Conservation (phyloP, 495 filamentous ascomycete species). For the Penicillium macrosclerotiorum region DNA sequence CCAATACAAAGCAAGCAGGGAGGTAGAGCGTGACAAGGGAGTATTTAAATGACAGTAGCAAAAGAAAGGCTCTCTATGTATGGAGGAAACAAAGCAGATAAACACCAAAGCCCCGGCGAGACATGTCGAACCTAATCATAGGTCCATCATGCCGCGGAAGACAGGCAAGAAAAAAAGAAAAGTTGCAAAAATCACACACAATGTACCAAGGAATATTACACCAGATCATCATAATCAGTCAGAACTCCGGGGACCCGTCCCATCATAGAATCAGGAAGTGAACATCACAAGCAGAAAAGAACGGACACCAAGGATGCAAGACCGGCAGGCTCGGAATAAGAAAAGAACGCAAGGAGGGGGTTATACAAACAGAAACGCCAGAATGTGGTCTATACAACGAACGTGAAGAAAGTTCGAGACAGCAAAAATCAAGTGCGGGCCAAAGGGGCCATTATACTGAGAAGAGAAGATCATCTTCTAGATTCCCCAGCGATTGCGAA, state of each 20-base stretch:
- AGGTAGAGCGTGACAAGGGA: neutral
- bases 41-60: slow-evolving; percentile 14
- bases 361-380: slow-evolving; percentile 24
- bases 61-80: slow-evolving; percentile 12
- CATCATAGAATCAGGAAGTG: slow-evolving; percentile 9
- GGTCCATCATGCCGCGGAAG: too few relatives aligned
- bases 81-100: slow-evolving; percentile 8
- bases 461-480: slow-evolving; percentile 18
- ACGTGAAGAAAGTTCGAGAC: slow-evolving; percentile 11
- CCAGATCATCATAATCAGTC: slow-evolving; percentile 19
- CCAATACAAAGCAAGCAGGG: slow-evolving; percentile 8
- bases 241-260: slow-evolving; percentile 22
- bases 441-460: neutral
- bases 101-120: neutral
- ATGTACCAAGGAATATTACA: slow-evolving; percentile 19
- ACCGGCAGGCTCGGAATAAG: slow-evolving; percentile 12
- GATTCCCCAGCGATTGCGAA: slow-evolving; percentile 74
- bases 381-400: slow-evolving; percentile 31
- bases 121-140: too few relatives aligned
- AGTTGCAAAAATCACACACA: slow-evolving; percentile 10
- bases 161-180: neutral
- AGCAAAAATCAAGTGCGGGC: neutral
- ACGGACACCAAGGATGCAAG: slow-evolving; percentile 26
- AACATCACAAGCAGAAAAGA: slow-evolving; percentile 9
- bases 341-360: slow-evolving; percentile 8